Evolutionary conservation across 306 rosid genomes (phyloP).

Genomic region (Phaseolus lunatus): DNA sequence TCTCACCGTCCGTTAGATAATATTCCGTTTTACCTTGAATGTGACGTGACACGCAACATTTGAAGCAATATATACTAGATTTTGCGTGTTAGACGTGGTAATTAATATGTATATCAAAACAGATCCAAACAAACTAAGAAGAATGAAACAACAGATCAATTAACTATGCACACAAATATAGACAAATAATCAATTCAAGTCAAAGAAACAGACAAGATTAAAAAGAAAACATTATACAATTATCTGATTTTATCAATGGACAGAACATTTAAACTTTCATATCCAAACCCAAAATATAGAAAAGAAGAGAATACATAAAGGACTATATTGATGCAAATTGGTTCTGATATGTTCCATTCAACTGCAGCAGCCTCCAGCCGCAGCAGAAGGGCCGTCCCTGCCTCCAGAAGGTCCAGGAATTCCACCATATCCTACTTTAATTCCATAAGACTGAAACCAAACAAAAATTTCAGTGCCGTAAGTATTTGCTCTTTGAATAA

Average conservation of each 20-base stretch:
- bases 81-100: background rate
- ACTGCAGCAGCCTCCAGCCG: slow-evolving; percentile 89
- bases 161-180: slow-evolving; percentile 58
- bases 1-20: no score
- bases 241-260: slow-evolving; percentile 47
- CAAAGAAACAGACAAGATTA: slow-evolving; percentile 40
- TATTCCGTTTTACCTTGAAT: no score
- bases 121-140: background rate
- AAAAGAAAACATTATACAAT: slow-evolving; percentile 59
- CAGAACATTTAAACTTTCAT: slow-evolving; percentile 30
- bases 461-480: slow-evolving; percentile 39
- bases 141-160: slow-evolving; percentile 55
- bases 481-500: slow-evolving; percentile 29
- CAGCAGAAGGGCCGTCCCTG: slow-evolving; percentile 88
- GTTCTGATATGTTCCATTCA: slow-evolving; percentile 55
- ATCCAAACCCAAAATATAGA: slow-evolving; percentile 51
- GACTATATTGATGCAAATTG: slow-evolving; percentile 39
- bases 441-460: slow-evolving; percentile 89
- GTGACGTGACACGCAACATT: background rate
- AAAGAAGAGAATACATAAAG: slow-evolving; percentile 35
- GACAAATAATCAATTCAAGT: slow-evolving; percentile 45
- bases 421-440: slow-evolving; percentile 98
- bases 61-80: no score
- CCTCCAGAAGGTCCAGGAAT: slow-evolving; percentile 97
- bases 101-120: no score